phyloP scores from a whole-genome alignment of 371 early-diverging fungal genomes.

The Capillidium rhysosporum region DNA sequence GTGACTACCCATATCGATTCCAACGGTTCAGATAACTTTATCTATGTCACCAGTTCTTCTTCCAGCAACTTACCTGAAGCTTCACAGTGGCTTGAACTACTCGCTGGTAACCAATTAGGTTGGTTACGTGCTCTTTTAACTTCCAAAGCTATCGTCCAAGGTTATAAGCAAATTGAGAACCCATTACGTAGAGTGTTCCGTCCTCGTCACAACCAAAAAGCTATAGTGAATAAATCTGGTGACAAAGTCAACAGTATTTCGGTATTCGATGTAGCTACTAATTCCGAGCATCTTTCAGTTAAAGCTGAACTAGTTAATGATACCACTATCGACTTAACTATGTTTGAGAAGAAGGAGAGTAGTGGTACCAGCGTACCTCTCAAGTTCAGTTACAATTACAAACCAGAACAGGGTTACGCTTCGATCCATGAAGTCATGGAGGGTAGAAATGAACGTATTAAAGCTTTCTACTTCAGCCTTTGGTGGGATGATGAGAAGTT shows the following conservation, averaged over 20 bases:
- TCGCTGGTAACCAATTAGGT: constrained; percentile 44
- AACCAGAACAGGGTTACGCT: constrained; percentile 57
- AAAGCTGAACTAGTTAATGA: constrained; percentile 36
- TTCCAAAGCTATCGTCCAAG: constrained; percentile 63
- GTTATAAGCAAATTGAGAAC: constrained; percentile 52
- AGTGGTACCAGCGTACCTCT: constrained; percentile 34
- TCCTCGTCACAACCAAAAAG: constrained; percentile 65
- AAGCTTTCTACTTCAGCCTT: constrained; percentile 72
- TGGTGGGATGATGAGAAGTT: constrained; percentile 52
- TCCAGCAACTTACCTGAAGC: constrained; percentile 33
- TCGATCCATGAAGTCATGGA: constrained; percentile 87
- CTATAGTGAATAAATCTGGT: constrained; percentile 31
- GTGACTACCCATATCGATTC: constrained; percentile 8
- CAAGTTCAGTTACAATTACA: constrained; percentile 56
- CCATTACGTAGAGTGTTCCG: constrained; percentile 55
- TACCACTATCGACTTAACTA: constrained; percentile 34
- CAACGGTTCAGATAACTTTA: constrained; percentile 10
- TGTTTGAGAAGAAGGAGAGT: constrained; percentile 48
- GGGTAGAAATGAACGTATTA: constrained; percentile 81
- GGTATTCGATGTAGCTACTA: constrained; percentile 29
- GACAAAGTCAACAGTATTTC: constrained; percentile 34
- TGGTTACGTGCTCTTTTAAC: constrained; percentile 83
- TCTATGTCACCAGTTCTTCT: constrained; percentile 27
- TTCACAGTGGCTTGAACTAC: constrained; percentile 47
- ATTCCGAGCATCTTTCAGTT: constrained; percentile 30